phyloP scores from a whole-genome alignment of 805 yeast species.

The Hanseniaspora pseudoguilliermondii region DNA sequence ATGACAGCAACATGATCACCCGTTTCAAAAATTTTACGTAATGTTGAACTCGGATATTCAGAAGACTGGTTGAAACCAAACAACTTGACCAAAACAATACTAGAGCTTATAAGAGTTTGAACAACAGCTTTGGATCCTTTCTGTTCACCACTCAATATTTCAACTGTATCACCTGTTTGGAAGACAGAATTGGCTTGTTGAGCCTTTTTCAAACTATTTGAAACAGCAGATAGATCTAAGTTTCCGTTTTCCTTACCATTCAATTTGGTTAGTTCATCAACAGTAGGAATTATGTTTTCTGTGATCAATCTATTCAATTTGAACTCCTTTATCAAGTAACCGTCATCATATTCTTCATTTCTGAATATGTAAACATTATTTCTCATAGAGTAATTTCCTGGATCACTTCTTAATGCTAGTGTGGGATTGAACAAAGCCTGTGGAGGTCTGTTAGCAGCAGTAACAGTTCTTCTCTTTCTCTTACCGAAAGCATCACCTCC shows the following conservation, averaged over 20 bases:
- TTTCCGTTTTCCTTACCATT: conserved; percentile 63
- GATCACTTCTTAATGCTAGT: conserved; percentile 79
- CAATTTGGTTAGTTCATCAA: conserved; percentile 79
- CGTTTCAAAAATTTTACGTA: conserved; percentile 72
- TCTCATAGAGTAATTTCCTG: conserved; percentile 55
- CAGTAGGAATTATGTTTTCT: conserved; percentile 68
- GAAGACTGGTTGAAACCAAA: conserved; percentile 43
- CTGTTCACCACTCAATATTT: conserved; percentile 86
- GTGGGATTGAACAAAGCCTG: conserved; percentile 77
- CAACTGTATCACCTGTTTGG: conserved; percentile 91
- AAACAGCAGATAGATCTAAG: conserved; percentile 75
- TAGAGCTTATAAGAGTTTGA: conserved; percentile 47
- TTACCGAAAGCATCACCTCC: conserved; percentile 33
- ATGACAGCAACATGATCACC: conserved; percentile 94
- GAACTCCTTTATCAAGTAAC: conserved; percentile 76
- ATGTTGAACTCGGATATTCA: conserved; percentile 68
- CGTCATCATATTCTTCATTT: conserved; percentile 82
- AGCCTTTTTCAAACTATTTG: conserved; percentile 66
- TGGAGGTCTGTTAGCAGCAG: conserved; percentile 59
- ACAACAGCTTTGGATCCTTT: conserved; percentile 78
- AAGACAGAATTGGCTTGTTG: conserved; percentile 46
- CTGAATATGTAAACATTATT: conserved; percentile 56
- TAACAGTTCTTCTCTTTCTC: conserved; percentile 33
- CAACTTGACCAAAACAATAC: conserved; percentile 40
- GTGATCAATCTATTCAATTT: conserved; percentile 71